Percentiles rank a stretch among this genome's conserved stretches.
These are phyloP conservation scores for Trichosporon asahii DNA, from an alignment of 1,284 basidiomycete genomes.

Conservation along the genomic window DNA sequence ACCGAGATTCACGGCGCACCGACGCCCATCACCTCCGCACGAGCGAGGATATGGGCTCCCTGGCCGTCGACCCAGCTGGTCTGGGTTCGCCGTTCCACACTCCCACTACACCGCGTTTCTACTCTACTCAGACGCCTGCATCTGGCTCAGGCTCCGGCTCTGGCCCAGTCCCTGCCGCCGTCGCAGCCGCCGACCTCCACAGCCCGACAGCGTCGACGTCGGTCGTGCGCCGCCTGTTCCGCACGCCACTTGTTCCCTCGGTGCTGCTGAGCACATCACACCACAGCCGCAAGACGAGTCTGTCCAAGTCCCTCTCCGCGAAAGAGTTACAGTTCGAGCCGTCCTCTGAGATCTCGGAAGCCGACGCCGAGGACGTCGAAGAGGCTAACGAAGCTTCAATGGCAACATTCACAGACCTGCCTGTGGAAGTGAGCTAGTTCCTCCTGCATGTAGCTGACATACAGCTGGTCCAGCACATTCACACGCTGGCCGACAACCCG, in stretches of 20 bases:
- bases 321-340: not conserved
- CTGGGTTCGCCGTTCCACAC: conserved; percentile 20
- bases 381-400: not conserved
- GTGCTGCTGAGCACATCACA: not conserved
- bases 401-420: conserved; percentile 26
- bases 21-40: not conserved
- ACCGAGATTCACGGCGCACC: not conserved
- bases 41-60: conserved; percentile 9
- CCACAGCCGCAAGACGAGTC: not conserved
- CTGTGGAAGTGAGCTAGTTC: conserved; percentile 28
- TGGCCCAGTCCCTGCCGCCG: not conserved
- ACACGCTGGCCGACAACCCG: conserved; percentile 63
- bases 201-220: not conserved
- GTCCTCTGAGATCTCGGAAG: not conserved
- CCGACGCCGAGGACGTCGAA: not conserved
- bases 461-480: conserved; percentile 70
- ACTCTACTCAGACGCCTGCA: not conserved
- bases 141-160: not conserved
- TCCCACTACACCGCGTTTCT: conserved; percentile 3
- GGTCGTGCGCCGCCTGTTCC: not conserved
- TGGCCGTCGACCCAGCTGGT: conserved; percentile 6
- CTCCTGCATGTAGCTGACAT: not conserved
- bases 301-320: not conserved
- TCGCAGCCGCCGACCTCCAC: not conserved
- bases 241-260: not conserved